These are phyloP conservation scores for Aspergillus ochraceus DNA, from an alignment of 2,329 filamentous ascomycete genomes.

Conservation along the genomic window DNA sequence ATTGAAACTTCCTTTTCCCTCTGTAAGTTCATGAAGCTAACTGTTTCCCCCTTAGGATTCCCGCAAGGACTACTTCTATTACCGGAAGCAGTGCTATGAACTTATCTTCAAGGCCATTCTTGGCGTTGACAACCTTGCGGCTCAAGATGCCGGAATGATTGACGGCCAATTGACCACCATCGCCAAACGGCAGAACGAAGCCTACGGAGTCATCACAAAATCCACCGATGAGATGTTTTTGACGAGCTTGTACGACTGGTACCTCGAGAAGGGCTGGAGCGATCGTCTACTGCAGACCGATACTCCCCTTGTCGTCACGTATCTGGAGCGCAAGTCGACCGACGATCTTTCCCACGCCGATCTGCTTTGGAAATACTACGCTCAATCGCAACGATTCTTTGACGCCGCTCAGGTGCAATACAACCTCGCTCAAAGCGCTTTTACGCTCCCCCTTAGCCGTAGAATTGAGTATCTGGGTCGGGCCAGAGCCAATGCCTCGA, in stretches of 20 bases:
- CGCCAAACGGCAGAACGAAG: constrained; percentile 78
- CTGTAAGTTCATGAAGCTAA: constrained; percentile 10
- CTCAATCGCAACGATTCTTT: constrained; percentile 78
- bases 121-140: constrained; percentile 71
- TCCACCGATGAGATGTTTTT: constrained; percentile 94
- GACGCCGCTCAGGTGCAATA: constrained; percentile 86
- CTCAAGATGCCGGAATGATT: constrained; percentile 67
- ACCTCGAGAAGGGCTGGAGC: constrained; percentile 78
- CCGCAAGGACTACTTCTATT: constrained; percentile 65
- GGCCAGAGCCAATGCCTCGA: constrained; percentile 89
- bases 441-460: constrained; percentile 75
- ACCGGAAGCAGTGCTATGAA: constrained; percentile 77
- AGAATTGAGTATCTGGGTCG: constrained; percentile 87
- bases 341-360: constrained; percentile 79
- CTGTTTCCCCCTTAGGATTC: constrained; percentile 55
- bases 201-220: constrained; percentile 83
- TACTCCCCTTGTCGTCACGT: constrained; percentile 81
- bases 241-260: constrained; percentile 97
- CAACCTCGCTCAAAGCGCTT: constrained; percentile 78
- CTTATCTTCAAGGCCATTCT: constrained; percentile 82
- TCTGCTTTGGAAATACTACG: constrained; percentile 89
- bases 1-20: not conserved
- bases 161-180: constrained; percentile 77
- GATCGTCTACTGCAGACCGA: constrained; percentile 83
- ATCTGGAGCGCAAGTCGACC: constrained; percentile 73